Percentiles rank a stretch among this genome's conserved stretches.
These are phyloP conservation scores for Quercus tomentella DNA, from an alignment of 331 rosid genomes.

Conservation along the genomic window DNA sequence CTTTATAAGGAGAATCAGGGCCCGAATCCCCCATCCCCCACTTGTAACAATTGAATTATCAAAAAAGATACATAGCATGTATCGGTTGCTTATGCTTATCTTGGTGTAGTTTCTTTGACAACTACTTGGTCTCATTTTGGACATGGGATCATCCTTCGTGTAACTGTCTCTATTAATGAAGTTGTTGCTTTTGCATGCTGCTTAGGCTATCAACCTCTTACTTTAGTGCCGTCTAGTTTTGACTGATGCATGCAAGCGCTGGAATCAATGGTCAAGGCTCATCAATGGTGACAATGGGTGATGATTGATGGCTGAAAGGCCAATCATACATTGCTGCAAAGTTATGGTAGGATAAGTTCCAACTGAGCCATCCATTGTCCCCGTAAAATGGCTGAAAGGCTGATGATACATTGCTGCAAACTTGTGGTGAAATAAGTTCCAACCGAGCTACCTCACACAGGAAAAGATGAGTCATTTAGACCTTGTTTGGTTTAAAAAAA, in stretches of 20 bases:
- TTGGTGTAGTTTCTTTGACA: neutral
- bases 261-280: neutral
- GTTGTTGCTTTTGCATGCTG: neutral
- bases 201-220: neutral
- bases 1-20: no score
- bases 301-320: neutral
- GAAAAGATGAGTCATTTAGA: no score
- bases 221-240: neutral
- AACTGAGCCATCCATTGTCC: no score
- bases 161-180: neutral
- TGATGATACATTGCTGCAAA: neutral
- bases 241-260: neutral
- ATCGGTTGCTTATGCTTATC: neutral
- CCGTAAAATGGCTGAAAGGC: no score
- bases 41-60: no score
- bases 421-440: neutral
- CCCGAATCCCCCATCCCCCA: no score
- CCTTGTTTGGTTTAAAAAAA: no score
- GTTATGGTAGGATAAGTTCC: neutral
- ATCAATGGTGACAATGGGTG: neutral
- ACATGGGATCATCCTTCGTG: neutral
- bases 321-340: neutral
- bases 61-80: neutral
- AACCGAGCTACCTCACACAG: no score
- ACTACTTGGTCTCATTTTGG: neutral